Conservation (phyloP, 1,139 yeast species). For the Saccharomyces hybrid region DNA sequence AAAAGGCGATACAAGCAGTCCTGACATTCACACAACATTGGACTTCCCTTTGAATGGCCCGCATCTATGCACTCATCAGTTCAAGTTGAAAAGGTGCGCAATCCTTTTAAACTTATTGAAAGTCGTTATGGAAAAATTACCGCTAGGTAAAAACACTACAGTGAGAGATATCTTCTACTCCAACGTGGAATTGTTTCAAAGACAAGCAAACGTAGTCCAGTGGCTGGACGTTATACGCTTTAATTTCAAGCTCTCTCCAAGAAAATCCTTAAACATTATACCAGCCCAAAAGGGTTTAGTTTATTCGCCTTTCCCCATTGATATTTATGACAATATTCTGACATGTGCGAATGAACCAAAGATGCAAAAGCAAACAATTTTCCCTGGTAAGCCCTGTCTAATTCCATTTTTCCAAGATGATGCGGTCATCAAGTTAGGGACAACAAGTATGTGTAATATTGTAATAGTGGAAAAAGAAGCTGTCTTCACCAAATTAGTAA, state of each 20-base stretch:
- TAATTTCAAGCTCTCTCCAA: constrained; percentile 15
- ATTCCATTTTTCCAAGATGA: constrained; percentile 14
- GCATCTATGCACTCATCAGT: not conserved
- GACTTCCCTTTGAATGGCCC: not conserved
- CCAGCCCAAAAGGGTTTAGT: constrained; percentile 34
- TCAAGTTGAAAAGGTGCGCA: constrained; percentile 10
- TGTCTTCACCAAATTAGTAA: constrained; percentile 21
- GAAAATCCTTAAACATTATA: constrained; percentile 20
- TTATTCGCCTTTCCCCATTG: constrained; percentile 14
- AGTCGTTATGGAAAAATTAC: constrained; percentile 8
- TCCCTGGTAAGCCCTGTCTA: constrained; percentile 1
- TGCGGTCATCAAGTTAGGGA: constrained; percentile 4
- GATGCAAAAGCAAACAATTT: not conserved
- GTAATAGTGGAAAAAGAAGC: constrained; percentile 31
- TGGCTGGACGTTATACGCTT: constrained; percentile 20
- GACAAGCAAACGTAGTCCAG: constrained; percentile 20
- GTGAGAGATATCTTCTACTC: constrained; percentile 31
- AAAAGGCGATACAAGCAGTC: constrained; percentile 3
- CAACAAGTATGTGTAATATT: constrained; percentile 8
- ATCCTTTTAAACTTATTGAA: constrained; percentile 15
- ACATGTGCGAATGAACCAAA: constrained; percentile 7
- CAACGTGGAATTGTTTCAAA: constrained; percentile 27
- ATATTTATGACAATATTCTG: constrained; percentile 6
- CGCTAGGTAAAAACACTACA: constrained; percentile 17
- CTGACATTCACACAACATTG: constrained; percentile 1